Percentiles rank a stretch among this genome's conserved stretches.
Evolutionary conservation across 2,329 filamentous ascomycete species (phyloP).

Genomic region (Aspergillus alliaceus): DNA sequence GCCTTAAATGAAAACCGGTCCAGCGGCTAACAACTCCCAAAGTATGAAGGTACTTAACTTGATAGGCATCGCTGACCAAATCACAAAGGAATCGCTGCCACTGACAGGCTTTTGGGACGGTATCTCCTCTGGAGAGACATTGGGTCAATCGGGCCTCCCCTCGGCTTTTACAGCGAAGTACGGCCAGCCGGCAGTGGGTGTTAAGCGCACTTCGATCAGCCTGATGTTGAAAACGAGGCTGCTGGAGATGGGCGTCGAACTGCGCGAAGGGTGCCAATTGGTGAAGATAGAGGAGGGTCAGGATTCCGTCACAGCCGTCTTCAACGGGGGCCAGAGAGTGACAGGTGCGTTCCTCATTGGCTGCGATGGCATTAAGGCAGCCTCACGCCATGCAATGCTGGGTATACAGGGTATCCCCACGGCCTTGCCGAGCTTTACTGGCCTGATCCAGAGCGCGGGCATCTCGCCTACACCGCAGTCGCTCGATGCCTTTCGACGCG

Average conservation of each 20-base stretch:
- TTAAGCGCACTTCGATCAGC: neutral
- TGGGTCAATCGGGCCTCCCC: neutral
- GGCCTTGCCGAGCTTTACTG: neutral
- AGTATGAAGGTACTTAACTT: constrained; percentile 3
- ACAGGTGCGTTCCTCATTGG: constrained; percentile 5
- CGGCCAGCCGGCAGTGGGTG: neutral
- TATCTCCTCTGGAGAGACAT: neutral
- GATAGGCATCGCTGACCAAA: neutral
- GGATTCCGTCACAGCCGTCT: neutral
- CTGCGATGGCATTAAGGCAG: constrained; percentile 5
- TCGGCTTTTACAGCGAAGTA: neutral
- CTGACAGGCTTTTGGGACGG: constrained; percentile 1
- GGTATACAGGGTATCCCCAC: neutral
- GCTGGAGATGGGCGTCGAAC: neutral
- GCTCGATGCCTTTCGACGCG: neutral
- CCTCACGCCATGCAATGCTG: neutral
- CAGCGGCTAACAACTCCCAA: neutral
- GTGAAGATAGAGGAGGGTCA: neutral
- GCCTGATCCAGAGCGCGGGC: neutral
- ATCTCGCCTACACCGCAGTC: neutral
- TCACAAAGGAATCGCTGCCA: neutral
- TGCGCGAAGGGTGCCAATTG: constrained; percentile 2
- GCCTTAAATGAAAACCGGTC: neutral
- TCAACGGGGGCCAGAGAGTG: neutral
- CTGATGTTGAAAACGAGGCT: neutral